Percentiles rank a stretch among this genome's conserved stretches.
These are phyloP conservation scores for Ceratobasidium sp. DNA, from an alignment of 1,284 basidiomycete genomes.

Conservation along the genomic window DNA sequence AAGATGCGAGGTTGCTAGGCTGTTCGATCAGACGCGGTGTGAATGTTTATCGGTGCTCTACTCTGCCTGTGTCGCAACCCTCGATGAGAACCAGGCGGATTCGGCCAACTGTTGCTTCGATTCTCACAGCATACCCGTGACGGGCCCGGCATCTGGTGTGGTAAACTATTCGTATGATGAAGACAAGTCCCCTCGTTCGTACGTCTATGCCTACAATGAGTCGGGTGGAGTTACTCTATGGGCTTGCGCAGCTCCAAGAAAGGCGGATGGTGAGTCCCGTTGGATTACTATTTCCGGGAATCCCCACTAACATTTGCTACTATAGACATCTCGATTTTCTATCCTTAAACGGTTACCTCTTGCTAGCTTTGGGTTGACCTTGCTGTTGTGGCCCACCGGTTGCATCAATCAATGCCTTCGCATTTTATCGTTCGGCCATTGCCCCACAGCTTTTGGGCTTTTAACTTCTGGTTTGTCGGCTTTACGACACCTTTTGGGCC, in stretches of 20 bases:
- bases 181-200: slow-evolving; percentile 65
- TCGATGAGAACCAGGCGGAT: slow-evolving; percentile 48
- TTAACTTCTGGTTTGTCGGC: neutral
- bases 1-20: slow-evolving; percentile 6
- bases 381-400: neutral
- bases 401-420: neutral
- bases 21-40: neutral
- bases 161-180: slow-evolving; percentile 55
- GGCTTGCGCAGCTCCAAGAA: slow-evolving; percentile 61
- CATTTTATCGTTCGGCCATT: neutral
- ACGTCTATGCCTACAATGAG: slow-evolving; percentile 71
- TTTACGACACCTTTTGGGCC: neutral
- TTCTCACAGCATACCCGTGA: slow-evolving; percentile 49
- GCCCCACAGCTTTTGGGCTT: neutral
- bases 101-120: slow-evolving; percentile 54
- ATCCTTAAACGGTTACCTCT: slow-evolving; percentile 48
- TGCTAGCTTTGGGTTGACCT: neutral
- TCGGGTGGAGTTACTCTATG: slow-evolving; percentile 65
- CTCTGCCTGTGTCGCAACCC: slow-evolving; percentile 46
- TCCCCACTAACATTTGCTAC: slow-evolving; percentile 45
- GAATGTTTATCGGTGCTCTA: neutral
- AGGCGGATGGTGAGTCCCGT: neutral
- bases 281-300: neutral
- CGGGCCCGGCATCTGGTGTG: slow-evolving; percentile 47
- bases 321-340: slow-evolving; percentile 53